Evolutionary conservation across 108 stramenopile genomes (phyloP), one percentile per base, ranked within the genome.

Genomic region (Cyclotella distinguenda): DNA sequence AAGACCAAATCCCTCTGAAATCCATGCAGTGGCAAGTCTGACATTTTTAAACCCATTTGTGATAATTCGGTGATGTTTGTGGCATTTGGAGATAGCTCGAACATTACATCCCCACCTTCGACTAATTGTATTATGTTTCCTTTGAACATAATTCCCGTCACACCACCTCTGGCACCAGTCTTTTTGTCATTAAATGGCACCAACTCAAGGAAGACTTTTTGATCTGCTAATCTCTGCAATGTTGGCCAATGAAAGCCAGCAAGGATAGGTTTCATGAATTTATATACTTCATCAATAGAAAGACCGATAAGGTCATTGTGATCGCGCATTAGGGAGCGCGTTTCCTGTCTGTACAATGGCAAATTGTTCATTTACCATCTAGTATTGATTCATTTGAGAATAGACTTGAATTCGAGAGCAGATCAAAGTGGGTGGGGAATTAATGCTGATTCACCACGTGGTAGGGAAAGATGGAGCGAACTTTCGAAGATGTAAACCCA

Each of bases 1-100:
- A 85, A 75, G 2, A 85, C 78, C 13, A 78, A 78, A 43, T 85
- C 84, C 11, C 84, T 46, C 59, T 85, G 84, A 53, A 81, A 85
- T 30, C 70, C 80, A 60, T 85, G 84, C 5, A 82, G 44, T 16
- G 84, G 84, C 27, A 85, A 56, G 46, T 85, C 84, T 23, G 38
- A 57, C 81, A 85, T 85, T 16, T 80, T 82, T 28, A 85, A 51
- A 49, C 79, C 68, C 78, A 80, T 80, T 15, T 52, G 36, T 42
- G 64, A 74, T 31, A 85, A 39, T 43, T 85, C 80, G 13, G 66
- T 30, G 18, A 85, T 66, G 44, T 85, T 85, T 36, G 82, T 70
- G 15, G 81, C 81, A 61, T 82, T 75, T 7, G 84, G 84, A 27
- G 72, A 68, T 12, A 85, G 49, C 38, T 75, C 58, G 39, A 85